Evolutionary conservation across 805 yeast species (phyloP).

Genomic region (Henningerozyma blattae): DNA sequence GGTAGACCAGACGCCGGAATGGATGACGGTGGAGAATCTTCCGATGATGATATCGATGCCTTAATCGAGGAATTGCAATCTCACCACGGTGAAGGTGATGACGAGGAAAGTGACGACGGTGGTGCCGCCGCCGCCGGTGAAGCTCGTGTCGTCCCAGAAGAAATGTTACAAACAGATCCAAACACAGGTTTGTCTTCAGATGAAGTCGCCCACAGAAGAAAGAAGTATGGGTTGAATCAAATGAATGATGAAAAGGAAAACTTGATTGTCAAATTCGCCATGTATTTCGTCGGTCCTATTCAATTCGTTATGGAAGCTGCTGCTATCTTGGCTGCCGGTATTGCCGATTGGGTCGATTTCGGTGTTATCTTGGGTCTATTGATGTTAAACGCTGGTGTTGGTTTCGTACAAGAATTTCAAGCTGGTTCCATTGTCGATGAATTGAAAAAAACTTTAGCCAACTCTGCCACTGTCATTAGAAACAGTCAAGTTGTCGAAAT

Average conservation of each 20-base stretch:
- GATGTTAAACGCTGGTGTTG: slow-evolving; percentile 80
- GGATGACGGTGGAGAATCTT: slow-evolving; percentile 42
- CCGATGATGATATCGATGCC: slow-evolving; percentile 59
- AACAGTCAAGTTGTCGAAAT: slow-evolving; percentile 68
- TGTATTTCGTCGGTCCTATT: slow-evolving; percentile 90
- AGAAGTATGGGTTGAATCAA: slow-evolving; percentile 82
- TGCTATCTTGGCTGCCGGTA: slow-evolving; percentile 89
- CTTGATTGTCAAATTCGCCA: slow-evolving; percentile 62
- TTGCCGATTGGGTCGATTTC: slow-evolving; percentile 97
- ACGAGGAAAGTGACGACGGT: slow-evolving; percentile 37
- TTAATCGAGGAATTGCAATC: slow-evolving; percentile 68
- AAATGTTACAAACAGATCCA: slow-evolving; percentile 72
- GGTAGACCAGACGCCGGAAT: not conserved
- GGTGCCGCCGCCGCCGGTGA: slow-evolving; percentile 38
- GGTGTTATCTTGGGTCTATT: slow-evolving; percentile 91
- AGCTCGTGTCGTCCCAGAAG: slow-evolving; percentile 77
- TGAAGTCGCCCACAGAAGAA: slow-evolving; percentile 73
- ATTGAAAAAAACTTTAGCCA: slow-evolving; percentile 88
- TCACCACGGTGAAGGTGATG: slow-evolving; percentile 38
- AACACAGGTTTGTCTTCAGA: slow-evolving; percentile 62
- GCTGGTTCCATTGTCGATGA: slow-evolving; percentile 97
- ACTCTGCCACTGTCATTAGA: slow-evolving; percentile 77
- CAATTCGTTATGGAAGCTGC: slow-evolving; percentile 98
- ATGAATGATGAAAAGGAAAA: slow-evolving; percentile 85
- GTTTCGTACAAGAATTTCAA: slow-evolving; percentile 95